Percentiles rank a stretch among this genome's conserved stretches.
Conservation (phyloP, 805 yeast genomes). For the Priceomyces carsonii region DNA sequence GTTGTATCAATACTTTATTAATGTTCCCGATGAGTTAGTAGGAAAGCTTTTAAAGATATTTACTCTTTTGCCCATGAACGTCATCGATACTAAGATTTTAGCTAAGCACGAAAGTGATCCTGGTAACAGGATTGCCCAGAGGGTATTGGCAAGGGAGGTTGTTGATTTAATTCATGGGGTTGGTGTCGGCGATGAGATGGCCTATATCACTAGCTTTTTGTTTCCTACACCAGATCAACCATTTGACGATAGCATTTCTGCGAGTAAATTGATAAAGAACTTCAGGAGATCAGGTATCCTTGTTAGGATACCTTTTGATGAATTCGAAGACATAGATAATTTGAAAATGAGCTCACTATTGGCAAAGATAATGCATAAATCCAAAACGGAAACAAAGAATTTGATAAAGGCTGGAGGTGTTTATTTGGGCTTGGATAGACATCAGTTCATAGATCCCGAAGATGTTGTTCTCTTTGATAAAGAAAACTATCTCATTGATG, state of each 20-base stretch:
- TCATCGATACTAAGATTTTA: constrained; percentile 54
- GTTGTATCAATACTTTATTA: constrained; percentile 82
- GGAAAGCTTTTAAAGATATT: constrained; percentile 68
- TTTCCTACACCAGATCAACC: constrained; percentile 59
- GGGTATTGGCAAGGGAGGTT: constrained; percentile 76
- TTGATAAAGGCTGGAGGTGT: constrained; percentile 71
- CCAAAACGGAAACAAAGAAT: constrained; percentile 60
- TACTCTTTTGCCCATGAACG: constrained; percentile 69
- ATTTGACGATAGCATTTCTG: constrained; percentile 44
- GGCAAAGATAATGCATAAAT: constrained; percentile 46
- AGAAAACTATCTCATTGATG: constrained; percentile 55
- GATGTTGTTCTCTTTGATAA: constrained; percentile 49
- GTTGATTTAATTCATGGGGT: constrained; percentile 86
- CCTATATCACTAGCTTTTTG: constrained; percentile 63
- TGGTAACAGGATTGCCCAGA: constrained; percentile 71
- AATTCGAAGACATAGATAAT: constrained; percentile 32
- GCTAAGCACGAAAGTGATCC: constrained; percentile 56
- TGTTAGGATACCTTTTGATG: constrained; percentile 29
- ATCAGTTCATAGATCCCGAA: constrained; percentile 50
- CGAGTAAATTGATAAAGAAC: constrained; percentile 52
- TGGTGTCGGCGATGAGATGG: constrained; percentile 70
- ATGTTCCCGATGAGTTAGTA: constrained; percentile 76
- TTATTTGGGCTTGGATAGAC: constrained; percentile 62
- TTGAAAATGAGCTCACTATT: constrained; percentile 55
- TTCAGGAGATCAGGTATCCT: constrained; percentile 62